Base-by-base conservation (phyloP, 495 filamentous ascomycete species). In the Terfezia boudieri region DNA sequence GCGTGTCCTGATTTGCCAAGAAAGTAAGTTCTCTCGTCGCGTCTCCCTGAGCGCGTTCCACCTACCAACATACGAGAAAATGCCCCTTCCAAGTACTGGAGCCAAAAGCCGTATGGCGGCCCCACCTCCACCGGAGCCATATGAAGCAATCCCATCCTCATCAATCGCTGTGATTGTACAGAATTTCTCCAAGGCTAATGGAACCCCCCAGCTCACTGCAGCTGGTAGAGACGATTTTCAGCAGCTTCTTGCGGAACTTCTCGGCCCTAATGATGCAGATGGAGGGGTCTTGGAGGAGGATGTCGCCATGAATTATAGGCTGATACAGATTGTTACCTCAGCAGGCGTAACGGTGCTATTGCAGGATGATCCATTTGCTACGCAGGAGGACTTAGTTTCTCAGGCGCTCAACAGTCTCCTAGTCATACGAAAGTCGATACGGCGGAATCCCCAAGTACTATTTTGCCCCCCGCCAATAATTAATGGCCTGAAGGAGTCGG, bases 251-350 rank as follows among this genome's bases (percentile, higher is more conserved):
- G 68, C 74, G 46, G 83, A 86, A 61, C 71, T 83, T 38, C 67
- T 82, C 14, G 69, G 62, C 60, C 67, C 58, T 56, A 70, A 71
- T 58, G 60, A 63, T 17, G 62, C 69, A 41, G 61, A 67, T 43
- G 57, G 70, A 56, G 60, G 68, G 62, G 62, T 71, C n/a, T 54
- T 72, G 7, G 76, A 81, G 56, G 78, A 84, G 53, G 78, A 80
- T 57, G 66, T 84, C 51, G 74, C 78, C 8, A 76, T 86, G 64
- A 85, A 89, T 58, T 79, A 83, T 64, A 81, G 84, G 67, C 73
- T 96, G 23, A 80, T 96, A 37, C 81, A 79, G 58, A 81, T 94
- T 57, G 81, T 92, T 58, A 74, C 84, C 51, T 78, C 83, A 60
- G 84, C 85, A 49, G 83, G 88, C 20, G 67, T 98, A 2, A 84